Evolutionary conservation across 352 stramenopile genomes (phyloP).

Genomic region (Blastocystis sp.): DNA sequence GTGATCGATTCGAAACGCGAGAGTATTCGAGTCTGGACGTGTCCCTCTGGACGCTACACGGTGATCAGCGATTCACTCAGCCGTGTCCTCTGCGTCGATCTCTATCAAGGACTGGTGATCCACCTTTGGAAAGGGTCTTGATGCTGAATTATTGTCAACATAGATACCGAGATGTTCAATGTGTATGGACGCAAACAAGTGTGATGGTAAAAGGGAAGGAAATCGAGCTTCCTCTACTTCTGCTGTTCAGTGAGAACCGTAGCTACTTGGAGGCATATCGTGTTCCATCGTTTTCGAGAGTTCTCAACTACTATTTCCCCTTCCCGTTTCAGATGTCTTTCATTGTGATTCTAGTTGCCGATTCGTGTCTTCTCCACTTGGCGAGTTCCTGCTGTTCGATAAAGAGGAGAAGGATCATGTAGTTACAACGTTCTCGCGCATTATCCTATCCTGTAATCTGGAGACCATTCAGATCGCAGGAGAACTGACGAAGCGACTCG

Average conservation of each 20-base stretch:
- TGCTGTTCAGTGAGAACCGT: slow-evolving; percentile 5
- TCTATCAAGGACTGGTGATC: background rate
- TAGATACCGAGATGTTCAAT: slow-evolving; percentile 44
- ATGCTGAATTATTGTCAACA: background rate
- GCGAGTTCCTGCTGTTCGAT: background rate
- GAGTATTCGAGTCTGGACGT: background rate
- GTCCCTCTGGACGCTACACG: background rate
- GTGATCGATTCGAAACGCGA: background rate
- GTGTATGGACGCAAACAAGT: slow-evolving; percentile 18
- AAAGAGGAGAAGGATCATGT: background rate
- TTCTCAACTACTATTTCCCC: background rate
- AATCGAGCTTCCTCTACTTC: background rate
- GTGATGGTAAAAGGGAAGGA: background rate
- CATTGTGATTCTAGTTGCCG: background rate
- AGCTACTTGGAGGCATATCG: slow-evolving; percentile 41
- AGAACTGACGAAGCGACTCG: background rate
- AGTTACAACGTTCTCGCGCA: background rate
- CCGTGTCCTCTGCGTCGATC: background rate
- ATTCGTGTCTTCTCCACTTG: background rate
- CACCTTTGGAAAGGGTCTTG: slow-evolving; percentile 39
- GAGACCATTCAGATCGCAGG: background rate
- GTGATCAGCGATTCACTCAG: background rate
- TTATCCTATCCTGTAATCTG: background rate
- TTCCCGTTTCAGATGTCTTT: background rate
- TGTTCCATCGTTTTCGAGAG: background rate